These are phyloP conservation scores for Senna tora DNA, from an alignment of 306 rosid genomes.

Conservation along the genomic window DNA sequence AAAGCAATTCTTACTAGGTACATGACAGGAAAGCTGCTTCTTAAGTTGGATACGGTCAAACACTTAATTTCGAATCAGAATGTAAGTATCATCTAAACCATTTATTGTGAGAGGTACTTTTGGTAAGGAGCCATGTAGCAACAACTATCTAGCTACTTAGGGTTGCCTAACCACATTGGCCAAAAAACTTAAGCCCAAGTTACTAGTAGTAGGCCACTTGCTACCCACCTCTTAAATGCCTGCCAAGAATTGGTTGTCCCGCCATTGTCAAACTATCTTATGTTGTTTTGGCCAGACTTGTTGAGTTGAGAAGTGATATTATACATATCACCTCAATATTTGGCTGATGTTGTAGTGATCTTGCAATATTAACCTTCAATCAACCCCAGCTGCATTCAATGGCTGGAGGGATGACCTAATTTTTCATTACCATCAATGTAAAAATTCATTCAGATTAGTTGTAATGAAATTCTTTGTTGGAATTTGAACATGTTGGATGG, in stretches of 20 bases:
- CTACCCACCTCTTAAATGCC: neutral
- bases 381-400: neutral
- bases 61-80: slow-evolving; percentile 41
- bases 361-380: neutral
- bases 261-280: neutral
- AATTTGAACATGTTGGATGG: neutral
- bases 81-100: slow-evolving; percentile 38
- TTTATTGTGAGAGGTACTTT: slow-evolving; percentile 23
- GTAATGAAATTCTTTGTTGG: neutral
- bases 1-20: slow-evolving; percentile 31
- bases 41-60: slow-evolving; percentile 46
- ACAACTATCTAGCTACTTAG: neutral
- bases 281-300: neutral
- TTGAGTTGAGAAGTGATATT: neutral
- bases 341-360: slow-evolving; percentile 18
- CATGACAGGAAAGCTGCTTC: slow-evolving; percentile 47
- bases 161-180: neutral
- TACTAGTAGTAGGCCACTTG: neutral
- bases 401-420: neutral
- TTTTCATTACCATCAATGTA: neutral
- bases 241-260: neutral
- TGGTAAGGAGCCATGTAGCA: neutral
- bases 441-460: neutral
- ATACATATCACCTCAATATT: slow-evolving; percentile 7
- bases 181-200: neutral